Percentiles rank a stretch among this genome's conserved stretches.
These are phyloP conservation scores for Penicillium concentricum DNA, from an alignment of 2,329 filamentous ascomycete species.

Conservation along the genomic window DNA sequence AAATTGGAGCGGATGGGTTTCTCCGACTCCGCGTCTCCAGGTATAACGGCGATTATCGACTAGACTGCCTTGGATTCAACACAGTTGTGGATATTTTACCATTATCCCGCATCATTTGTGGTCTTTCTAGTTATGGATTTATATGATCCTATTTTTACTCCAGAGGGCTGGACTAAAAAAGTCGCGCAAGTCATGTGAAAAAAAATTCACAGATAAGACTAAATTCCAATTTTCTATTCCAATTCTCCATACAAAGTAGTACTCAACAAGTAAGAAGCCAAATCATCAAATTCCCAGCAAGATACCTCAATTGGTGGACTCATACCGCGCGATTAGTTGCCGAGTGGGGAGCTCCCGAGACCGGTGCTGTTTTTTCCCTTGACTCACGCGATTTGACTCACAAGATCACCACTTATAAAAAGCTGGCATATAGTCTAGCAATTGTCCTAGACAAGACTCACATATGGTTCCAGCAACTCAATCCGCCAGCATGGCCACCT, in stretches of 20 bases:
- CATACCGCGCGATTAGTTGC: constrained; percentile 9
- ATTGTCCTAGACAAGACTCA: neutral
- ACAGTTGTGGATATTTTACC: neutral
- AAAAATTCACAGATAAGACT: neutral
- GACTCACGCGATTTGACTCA: constrained; percentile 14
- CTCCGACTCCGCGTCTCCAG: constrained; percentile 26
- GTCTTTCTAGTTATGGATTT: neutral
- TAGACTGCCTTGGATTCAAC: neutral
- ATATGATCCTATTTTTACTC: neutral
- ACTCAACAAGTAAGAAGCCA: neutral
- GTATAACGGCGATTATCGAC: neutral
- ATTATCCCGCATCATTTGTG: neutral
- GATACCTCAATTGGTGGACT: constrained; percentile 1
- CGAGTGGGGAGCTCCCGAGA: constrained; percentile 18
- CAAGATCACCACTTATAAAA: neutral
- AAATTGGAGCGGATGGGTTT: constrained; percentile 26
- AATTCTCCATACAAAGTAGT: no score
- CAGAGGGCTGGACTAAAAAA: neutral
- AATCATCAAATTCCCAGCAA: no score
- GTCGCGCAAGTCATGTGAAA: neutral
- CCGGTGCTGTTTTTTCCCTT: constrained; percentile 15
- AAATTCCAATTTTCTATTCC: neutral
- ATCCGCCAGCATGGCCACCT: constrained; percentile 32
- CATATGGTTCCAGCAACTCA: constrained; percentile 30
- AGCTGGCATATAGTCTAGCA: constrained; percentile 2